Evolutionary conservation across 306 rosid genomes (phyloP).

Genomic region (Sesbania bispinosa): DNA sequence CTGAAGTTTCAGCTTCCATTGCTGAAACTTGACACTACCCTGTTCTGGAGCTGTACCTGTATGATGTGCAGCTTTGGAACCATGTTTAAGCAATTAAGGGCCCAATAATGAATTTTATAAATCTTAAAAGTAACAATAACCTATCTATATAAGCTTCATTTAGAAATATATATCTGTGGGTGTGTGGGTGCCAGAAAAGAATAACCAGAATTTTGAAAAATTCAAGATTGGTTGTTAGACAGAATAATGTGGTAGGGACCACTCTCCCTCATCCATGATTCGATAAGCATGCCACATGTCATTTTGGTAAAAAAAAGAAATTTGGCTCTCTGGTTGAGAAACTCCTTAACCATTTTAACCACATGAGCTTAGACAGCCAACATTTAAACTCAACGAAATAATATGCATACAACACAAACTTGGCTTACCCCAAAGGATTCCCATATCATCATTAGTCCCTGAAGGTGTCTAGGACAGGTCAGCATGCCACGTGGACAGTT

Average conservation of each 20-base stretch:
- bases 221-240: no score
- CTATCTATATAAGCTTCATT: neutral
- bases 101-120: neutral
- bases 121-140: neutral
- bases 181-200: no score
- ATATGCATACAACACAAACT: conserved; percentile 13
- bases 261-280: neutral
- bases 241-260: neutral
- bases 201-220: no score
- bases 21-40: neutral
- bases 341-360: conserved; percentile 9
- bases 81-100: neutral
- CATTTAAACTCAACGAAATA: conserved; percentile 4
- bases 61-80: no score
- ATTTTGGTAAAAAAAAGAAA: neutral
- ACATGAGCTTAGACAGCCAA: neutral
- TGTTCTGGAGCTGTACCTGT: neutral
- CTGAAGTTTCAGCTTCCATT: neutral
- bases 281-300: neutral
- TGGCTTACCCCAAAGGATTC: conserved; percentile 91
- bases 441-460: conserved; percentile 99
- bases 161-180: no score
- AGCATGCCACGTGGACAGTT: no score
- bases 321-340: neutral
- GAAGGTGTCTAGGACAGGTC: no score